phyloP scores from a whole-genome alignment of 1,139 yeast species.

The Geotrichum histeridarum region DNA sequence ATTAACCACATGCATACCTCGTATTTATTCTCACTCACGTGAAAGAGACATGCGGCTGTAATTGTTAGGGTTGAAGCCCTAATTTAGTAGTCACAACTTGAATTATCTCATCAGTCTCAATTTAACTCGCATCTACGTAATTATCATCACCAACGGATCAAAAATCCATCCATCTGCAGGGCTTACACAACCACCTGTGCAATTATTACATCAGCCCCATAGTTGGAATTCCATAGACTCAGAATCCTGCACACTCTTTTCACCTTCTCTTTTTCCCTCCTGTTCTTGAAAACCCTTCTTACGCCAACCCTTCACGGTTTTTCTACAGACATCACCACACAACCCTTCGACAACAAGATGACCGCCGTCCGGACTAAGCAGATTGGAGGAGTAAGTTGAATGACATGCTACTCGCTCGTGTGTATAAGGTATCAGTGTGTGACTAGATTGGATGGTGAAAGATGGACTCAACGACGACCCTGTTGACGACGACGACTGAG shows the following conservation, averaged over 20 bases:
- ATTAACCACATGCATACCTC: too few species aligned
- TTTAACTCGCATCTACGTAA: too few species aligned
- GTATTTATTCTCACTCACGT: too few species aligned
- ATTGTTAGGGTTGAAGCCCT: not conserved
- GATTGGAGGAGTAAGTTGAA: constrained; percentile 37
- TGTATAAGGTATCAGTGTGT: not conserved
- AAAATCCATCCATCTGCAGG: not conserved
- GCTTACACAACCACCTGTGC: not conserved
- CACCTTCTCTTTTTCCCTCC: constrained; percentile 5
- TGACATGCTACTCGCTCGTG: not conserved
- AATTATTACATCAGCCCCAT: not conserved
- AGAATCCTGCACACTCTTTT: not conserved
- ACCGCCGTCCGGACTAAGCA: constrained; percentile 37
- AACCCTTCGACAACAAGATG: constrained; percentile 28
- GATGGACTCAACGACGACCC: not conserved
- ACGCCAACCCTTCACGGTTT: constrained; percentile 13
- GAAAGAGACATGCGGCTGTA: not conserved
- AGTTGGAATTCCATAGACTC: constrained; percentile 4
- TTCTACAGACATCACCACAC: constrained; percentile 19
- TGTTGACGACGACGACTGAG: too few species aligned
- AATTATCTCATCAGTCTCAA: not conserved
- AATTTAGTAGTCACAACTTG: not conserved
- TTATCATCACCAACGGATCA: not conserved
- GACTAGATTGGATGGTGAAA: not conserved
- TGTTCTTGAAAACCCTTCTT: constrained; percentile 11